Evolutionary conservation across 1,284 basidiomycete species (phyloP).

Genomic region (Microbotryum intermedium): DNA sequence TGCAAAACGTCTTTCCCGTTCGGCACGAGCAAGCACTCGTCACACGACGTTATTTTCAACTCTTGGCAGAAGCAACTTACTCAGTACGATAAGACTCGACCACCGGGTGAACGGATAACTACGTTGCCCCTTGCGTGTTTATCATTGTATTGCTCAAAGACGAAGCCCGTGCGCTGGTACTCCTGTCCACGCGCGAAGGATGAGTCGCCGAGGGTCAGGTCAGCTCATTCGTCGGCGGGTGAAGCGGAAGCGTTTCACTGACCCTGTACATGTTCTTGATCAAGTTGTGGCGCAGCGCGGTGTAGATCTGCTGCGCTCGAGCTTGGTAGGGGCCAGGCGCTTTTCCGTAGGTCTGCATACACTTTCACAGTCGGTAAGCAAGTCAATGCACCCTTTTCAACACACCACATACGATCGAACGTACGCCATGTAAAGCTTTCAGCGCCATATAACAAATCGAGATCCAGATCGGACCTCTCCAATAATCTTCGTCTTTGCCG

Average conservation of each 20-base stretch:
- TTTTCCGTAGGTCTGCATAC: constrained; percentile 60
- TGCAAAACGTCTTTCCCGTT: constrained; percentile 7
- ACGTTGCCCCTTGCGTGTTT: constrained; percentile 69
- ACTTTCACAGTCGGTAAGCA: not conserved
- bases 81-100: constrained; percentile 73
- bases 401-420: constrained; percentile 8
- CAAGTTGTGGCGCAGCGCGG: constrained; percentile 66
- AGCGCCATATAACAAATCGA: constrained; percentile 90
- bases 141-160: constrained; percentile 93
- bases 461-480: constrained; percentile 92
- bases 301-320: constrained; percentile 67
- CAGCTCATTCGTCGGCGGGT: too few relatives aligned
- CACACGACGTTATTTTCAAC: constrained; percentile 34
- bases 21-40: not conserved
- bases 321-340: constrained; percentile 70
- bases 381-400: too few relatives aligned
- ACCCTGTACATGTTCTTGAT: constrained; percentile 79
- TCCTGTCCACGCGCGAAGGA: constrained; percentile 52
- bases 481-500: constrained; percentile 87
- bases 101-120: constrained; percentile 79
- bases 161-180: constrained; percentile 81
- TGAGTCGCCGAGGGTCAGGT: too few relatives aligned
- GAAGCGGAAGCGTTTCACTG: constrained; percentile 28
- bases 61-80: constrained; percentile 37
- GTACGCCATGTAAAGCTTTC: constrained; percentile 63